These are phyloP conservation scores for Fusarium fracticaudum DNA, from an alignment of 2,329 filamentous ascomycete species.

Conservation along the genomic window DNA sequence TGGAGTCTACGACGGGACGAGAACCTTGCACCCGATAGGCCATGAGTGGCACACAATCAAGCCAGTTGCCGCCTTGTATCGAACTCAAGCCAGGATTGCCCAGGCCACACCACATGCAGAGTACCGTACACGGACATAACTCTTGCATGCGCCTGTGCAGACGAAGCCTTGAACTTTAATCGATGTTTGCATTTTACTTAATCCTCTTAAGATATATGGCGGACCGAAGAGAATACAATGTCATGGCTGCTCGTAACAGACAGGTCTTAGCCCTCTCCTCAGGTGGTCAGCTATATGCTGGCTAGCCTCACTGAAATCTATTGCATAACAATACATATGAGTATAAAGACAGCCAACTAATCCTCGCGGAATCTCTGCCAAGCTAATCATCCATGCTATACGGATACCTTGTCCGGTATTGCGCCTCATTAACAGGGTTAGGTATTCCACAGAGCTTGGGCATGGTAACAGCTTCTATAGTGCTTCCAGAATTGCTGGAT, in stretches of 20 bases:
- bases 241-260: neutral
- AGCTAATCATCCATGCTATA: slow-evolving; percentile 31
- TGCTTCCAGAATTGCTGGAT: slow-evolving; percentile 30
- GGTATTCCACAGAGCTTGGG: slow-evolving; percentile 12
- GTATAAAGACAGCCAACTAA: slow-evolving; percentile 1
- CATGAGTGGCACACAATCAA: slow-evolving; percentile 38
- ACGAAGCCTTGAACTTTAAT: slow-evolving; percentile 11
- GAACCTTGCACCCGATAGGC: slow-evolving; percentile 30
- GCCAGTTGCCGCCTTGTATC: slow-evolving; percentile 31
- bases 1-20: slow-evolving; percentile 17
- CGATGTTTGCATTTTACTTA: slow-evolving; percentile 1
- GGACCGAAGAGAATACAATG: neutral
- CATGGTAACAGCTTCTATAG: slow-evolving; percentile 13
- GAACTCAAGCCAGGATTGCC: slow-evolving; percentile 25
- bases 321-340: neutral
- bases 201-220: neutral
- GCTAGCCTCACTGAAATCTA: neutral
- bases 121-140: neutral
- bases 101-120: slow-evolving; percentile 6
- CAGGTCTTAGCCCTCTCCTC: neutral
- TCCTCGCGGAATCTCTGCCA: slow-evolving; percentile 19
- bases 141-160: slow-evolving; percentile 9
- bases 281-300: slow-evolving; percentile 5
- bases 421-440: slow-evolving; percentile 32
- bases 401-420: slow-evolving; percentile 10